Base-by-base conservation (phyloP, 2,329 filamentous ascomycete species). In the Colletotrichum liaoningense region DNA sequence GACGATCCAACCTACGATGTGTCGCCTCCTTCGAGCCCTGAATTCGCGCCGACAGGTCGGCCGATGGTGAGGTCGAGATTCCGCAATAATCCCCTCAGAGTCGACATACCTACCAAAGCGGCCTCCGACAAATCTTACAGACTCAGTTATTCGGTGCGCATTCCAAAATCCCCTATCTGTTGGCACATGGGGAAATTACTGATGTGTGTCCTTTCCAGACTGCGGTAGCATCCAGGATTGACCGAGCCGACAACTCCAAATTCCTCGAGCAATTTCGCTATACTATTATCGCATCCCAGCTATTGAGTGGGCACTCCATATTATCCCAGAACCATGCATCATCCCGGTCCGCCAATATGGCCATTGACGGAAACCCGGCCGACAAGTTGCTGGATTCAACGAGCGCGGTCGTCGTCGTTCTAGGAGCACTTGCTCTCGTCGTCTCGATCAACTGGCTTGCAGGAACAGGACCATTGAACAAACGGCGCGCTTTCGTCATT, bases 191-290 rank as follows among this genome's bases (percentile, higher is more conserved):
- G 38, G 30, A 65, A 59, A 73, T 66, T 73, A 62, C 75, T 76
- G 57, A 74, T 59, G 28, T 62, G 60, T 54, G 24, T 60, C 56
- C 60, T 65, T 58, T 76, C 49, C 79, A 94, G 92, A 89, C 88
- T 78, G 93, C 90, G 11, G 88, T 95, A 71, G 93, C 93, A 76
- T 92, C 92, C 54, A 89, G 90, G 74, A 88, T 97, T 75, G 92
- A 94, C 68, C 89, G 92, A 76, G 91, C 90, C 77, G 95, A 97
- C 78, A 97, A 95, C 80, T 89, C 93, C 77, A 92, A 92, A 76
- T 98, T 98, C 79, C 88, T 98, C 72, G 95, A 98, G 83, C 93
- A 95, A 80, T 98, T 98, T 79, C 93, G 95, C 75, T 98, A 98
- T 83, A 93, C 94, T 26, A 94, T 98, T 76, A 93, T 98, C 79